phyloP scores from a whole-genome alignment of 139 green algal species.

The Haematococcus lacustris region DNA sequence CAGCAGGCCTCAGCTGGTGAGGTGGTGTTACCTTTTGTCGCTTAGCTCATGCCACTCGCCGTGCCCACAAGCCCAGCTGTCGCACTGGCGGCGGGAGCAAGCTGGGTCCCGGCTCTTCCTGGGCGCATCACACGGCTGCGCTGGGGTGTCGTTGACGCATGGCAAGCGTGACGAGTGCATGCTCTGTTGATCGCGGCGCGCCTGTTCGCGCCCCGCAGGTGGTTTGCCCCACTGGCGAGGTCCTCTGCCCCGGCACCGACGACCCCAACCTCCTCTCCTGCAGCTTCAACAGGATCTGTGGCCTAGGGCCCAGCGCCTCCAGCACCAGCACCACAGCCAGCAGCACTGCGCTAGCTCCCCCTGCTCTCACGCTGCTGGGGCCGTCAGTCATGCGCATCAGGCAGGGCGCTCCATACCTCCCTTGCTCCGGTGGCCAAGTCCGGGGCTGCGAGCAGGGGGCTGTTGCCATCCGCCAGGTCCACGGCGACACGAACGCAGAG shows the following conservation, averaged over 20 bases:
- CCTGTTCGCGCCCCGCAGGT: no score
- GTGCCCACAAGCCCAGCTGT: no score
- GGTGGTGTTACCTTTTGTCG: no score
- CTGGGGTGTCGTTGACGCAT: no score
- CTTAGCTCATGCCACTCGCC: no score
- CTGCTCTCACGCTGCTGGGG: neutral
- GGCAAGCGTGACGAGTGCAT: no score
- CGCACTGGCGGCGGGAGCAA: no score
- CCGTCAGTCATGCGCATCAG: neutral
- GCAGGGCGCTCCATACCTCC: neutral
- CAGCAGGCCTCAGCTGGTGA: no score
- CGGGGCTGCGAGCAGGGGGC: neutral
- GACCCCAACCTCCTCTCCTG: neutral
- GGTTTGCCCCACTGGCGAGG: neutral
- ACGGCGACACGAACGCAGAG: neutral
- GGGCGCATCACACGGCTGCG: no score
- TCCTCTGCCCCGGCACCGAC: neutral
- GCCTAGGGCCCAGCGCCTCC: neutral
- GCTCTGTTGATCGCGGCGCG: no score
- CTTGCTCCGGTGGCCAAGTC: neutral
- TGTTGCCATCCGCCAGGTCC: neutral
- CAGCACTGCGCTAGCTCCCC: neutral
- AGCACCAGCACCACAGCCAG: neutral
- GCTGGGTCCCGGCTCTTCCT: no score
- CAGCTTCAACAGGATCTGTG: neutral